These are phyloP conservation scores for Salvia miltiorrhiza DNA, from an alignment of 257 asterid genomes.

Conservation along the genomic window DNA sequence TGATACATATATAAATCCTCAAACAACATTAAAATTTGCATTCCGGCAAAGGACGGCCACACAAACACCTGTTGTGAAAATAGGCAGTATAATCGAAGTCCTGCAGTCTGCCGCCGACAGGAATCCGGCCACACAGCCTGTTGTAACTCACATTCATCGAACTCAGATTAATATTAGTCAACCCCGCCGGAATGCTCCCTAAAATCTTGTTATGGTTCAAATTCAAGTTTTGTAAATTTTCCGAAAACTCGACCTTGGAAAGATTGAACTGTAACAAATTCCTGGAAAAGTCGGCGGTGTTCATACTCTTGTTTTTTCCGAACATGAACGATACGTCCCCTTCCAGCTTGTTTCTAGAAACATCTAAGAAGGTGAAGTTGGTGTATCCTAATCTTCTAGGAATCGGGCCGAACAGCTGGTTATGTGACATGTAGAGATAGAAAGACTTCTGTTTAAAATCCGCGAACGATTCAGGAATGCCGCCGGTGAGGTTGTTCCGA, in stretches of 20 bases:
- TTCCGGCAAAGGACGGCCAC: not conserved
- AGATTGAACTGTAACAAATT: not conserved
- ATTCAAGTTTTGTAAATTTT: not conserved
- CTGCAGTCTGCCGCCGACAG: not conserved
- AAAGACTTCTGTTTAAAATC: conserved; percentile 16
- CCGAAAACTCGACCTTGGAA: not conserved
- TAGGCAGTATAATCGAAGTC: not conserved
- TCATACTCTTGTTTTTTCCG: not conserved
- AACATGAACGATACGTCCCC: conserved; percentile 20
- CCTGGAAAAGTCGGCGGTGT: not conserved
- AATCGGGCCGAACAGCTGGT: conserved; percentile 36
- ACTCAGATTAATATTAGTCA: not conserved
- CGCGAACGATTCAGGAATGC: conserved; percentile 44
- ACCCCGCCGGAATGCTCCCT: not conserved
- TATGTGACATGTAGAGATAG: conserved; percentile 30
- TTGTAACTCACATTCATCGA: not conserved
- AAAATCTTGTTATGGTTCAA: not conserved
- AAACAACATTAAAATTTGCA: no score
- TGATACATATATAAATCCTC: no score
- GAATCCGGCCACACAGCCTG: not conserved
- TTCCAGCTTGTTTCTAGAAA: conserved; percentile 33
- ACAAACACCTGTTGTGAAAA: not conserved
- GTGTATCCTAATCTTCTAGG: conserved; percentile 24
- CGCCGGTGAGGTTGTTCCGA: conserved; percentile 41
- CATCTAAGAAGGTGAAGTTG: conserved; percentile 30